Evolutionary conservation across 768 basidiomycete species (phyloP).

Genomic region (Crucibulum laeve): DNA sequence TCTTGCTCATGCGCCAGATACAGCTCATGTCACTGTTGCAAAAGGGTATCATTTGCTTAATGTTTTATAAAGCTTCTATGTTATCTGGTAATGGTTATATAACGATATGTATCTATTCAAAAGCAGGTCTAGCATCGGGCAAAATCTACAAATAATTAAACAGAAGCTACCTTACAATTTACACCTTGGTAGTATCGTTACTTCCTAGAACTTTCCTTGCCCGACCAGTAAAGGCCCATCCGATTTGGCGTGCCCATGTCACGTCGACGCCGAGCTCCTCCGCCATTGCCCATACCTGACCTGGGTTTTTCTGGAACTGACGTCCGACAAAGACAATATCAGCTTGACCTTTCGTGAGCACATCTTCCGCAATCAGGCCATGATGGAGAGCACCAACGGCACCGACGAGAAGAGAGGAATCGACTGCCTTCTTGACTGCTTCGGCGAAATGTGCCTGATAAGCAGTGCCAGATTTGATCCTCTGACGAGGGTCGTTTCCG

Average conservation of each 20-base stretch:
- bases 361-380: conserved; percentile 49
- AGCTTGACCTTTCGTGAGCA: conserved; percentile 52
- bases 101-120: too few species aligned
- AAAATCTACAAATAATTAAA: too few species aligned
- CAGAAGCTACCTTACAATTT: too few species aligned
- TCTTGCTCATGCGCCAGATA: too few species aligned
- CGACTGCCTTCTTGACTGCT: conserved; percentile 43
- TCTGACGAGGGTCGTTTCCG: conserved; percentile 46
- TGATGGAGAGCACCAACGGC: conserved; percentile 50
- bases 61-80: too few species aligned
- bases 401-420: conserved; percentile 36
- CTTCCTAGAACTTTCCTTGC: conserved; percentile 1
- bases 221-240: conserved; percentile 10
- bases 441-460: conserved; percentile 57
- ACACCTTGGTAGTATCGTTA: too few species aligned
- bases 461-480: conserved; percentile 27
- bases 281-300: conserved; percentile 45
- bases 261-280: conserved; percentile 46
- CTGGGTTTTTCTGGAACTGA: conserved; percentile 59
- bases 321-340: conserved; percentile 54
- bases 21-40: too few species aligned
- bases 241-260: conserved; percentile 6
- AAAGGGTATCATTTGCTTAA: too few species aligned
- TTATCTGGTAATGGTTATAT: too few species aligned
- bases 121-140: too few species aligned